Base-by-base conservation (phyloP, 2,329 filamentous ascomycete genomes). In the Cercospora janseana region DNA sequence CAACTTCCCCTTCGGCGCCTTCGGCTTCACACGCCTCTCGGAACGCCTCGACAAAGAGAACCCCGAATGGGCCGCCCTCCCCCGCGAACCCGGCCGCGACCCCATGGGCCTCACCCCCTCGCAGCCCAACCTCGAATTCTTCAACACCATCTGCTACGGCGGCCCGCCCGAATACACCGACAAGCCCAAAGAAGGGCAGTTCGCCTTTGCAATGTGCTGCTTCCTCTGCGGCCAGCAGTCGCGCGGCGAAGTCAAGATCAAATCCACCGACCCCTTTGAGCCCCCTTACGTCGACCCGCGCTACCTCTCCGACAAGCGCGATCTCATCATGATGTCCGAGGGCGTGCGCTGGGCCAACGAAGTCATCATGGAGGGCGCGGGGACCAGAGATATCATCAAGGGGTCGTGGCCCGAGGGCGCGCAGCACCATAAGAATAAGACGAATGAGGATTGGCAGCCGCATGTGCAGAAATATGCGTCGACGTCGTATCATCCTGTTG, bases 41-140 rank as follows among this genome's bases (percentile, higher is more conserved):
- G 75, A 81, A 6, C 77, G 81, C 5, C 73, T 85, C 1, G 56
- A 61, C 9, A 68, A 73, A 37, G 70, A 80, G 56, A 76, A 77
- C 1, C 69, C 74, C 3, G 58, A 80, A 5, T 85, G 82, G 82
- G 71, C 71, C 2, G 77, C 79, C 0, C 67, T 72, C 0, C 4
- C 54, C 7, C 28, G 55, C 18, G 46, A 68, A 27, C 64, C 71
- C 20, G 78, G 77, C 3, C 77, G 81, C 4, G 82, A 85, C 57
- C 80, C 82, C 0, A 85, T 86, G 81, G 79, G 78, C 13, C 68
- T 85, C 12, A 76, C 75, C 0, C 66, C 71, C 0, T 64, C 66
- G 4, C 82, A 85, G 60, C 79, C 82, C 0, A 80, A 83, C 58
- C 63, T 82, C 41, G 82, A 85, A 59, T 78, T 82, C 65, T 84